Evolutionary conservation across 768 basidiomycete species (phyloP).

Genomic region (Pleurotus ostreatus): DNA sequence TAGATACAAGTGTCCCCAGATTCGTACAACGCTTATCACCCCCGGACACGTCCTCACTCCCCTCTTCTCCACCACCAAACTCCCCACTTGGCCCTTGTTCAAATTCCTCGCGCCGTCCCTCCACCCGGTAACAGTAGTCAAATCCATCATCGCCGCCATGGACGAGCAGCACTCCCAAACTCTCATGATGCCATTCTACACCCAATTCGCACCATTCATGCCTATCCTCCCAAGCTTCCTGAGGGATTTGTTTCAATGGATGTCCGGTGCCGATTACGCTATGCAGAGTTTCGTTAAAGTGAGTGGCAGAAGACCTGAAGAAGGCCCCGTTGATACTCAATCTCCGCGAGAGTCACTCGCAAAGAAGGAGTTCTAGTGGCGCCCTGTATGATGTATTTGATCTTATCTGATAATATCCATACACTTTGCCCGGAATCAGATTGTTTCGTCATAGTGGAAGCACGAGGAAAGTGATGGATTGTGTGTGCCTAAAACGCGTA

Average conservation of each 20-base stretch:
- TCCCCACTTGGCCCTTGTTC: conserved; percentile 48
- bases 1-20: conserved; percentile 67
- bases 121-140: conserved; percentile 71
- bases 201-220: conserved; percentile 53
- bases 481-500: too few relatives aligned
- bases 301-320: conserved; percentile 55
- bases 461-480: too few relatives aligned
- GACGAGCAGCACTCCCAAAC: conserved; percentile 75
- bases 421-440: not conserved
- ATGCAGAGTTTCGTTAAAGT: conserved; percentile 70
- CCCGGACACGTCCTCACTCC: conserved; percentile 78
- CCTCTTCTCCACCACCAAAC: conserved; percentile 61
- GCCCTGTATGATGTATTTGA: not conserved
- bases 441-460: not conserved
- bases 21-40: conserved; percentile 86
- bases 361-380: not conserved
- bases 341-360: not conserved
- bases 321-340: conserved; percentile 27
- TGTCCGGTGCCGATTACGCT: conserved; percentile 63
- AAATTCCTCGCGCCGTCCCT: conserved; percentile 78
- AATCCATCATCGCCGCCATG: conserved; percentile 75
- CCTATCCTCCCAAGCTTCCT: conserved; percentile 65
- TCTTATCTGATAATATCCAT: not conserved
- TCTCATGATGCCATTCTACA: conserved; percentile 72
- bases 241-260: conserved; percentile 71